phyloP scores from a whole-genome alignment of 1,139 yeast genomes.

The Candida freyschussii region DNA sequence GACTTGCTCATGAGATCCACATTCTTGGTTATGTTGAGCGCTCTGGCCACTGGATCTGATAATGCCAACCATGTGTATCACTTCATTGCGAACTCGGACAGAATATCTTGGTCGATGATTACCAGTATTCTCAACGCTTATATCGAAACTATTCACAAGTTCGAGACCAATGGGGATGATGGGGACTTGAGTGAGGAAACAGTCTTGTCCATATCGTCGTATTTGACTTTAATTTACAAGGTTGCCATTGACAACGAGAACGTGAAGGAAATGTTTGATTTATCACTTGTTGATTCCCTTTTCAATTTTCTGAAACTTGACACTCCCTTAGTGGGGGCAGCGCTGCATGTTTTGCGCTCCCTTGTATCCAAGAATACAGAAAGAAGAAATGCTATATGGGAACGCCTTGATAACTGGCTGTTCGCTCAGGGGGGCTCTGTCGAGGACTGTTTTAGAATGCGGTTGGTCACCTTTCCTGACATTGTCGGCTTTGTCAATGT shows the following conservation, averaged over 20 bases:
- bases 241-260: slow-evolving; percentile 44
- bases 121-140: slow-evolving; percentile 54
- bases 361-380: slow-evolving; percentile 41
- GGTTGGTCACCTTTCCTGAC: slow-evolving; percentile 42
- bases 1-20: slow-evolving; percentile 82
- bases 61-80: slow-evolving; percentile 46
- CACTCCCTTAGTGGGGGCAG: slow-evolving; percentile 51
- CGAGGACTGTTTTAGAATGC: slow-evolving; percentile 29
- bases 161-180: slow-evolving; percentile 30
- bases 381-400: slow-evolving; percentile 60
- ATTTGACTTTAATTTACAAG: slow-evolving; percentile 50
- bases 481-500: slow-evolving; percentile 60
- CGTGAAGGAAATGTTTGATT: slow-evolving; percentile 31
- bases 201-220: slow-evolving; percentile 69
- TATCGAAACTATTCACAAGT: slow-evolving; percentile 40
- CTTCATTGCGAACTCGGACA: slow-evolving; percentile 33
- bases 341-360: slow-evolving; percentile 48
- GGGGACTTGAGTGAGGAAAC: slow-evolving; percentile 78
- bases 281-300: slow-evolving; percentile 34
- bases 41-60: slow-evolving; percentile 59
- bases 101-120: slow-evolving; percentile 57
- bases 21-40: slow-evolving; percentile 72
- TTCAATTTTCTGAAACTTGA: slow-evolving; percentile 44
- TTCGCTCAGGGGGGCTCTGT: slow-evolving; percentile 31
- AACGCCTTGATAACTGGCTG: slow-evolving; percentile 67